phyloP scores from a whole-genome alignment of 345 rosid genomes.

The Euphorbia lathyris region DNA sequence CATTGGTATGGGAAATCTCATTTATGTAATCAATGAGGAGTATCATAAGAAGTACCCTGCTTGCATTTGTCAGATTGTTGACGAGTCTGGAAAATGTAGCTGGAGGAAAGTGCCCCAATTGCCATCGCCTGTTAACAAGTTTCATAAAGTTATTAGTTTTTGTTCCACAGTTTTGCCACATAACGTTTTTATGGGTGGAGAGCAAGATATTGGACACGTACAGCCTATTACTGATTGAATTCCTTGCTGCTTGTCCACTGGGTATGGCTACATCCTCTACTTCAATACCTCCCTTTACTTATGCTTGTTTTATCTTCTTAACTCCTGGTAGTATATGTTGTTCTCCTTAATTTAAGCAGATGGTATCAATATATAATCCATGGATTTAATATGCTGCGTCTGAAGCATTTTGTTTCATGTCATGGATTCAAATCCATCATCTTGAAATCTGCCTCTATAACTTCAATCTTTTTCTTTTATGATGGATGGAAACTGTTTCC shows the following conservation, averaged over 20 bases:
- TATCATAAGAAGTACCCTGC: constrained; percentile 82
- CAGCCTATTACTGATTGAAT: constrained; percentile 16
- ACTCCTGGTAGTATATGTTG: too few relatives aligned
- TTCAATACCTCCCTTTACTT: not conserved
- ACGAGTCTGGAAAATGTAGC: constrained; percentile 34
- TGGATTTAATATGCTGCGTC: too few relatives aligned
- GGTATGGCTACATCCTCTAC: constrained; percentile 2
- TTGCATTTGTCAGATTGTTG: constrained; percentile 63
- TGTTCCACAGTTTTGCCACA: constrained; percentile 56
- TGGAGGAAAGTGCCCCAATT: constrained; percentile 76
- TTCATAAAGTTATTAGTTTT: constrained; percentile 77
- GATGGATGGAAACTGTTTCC: too few relatives aligned
- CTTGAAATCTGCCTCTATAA: too few relatives aligned
- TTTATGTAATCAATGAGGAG: constrained; percentile 79
- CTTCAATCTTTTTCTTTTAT: too few relatives aligned
- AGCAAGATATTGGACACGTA: constrained; percentile 22
- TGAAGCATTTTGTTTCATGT: too few relatives aligned
- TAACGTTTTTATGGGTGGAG: constrained; percentile 35
- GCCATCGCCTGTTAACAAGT: constrained; percentile 77
- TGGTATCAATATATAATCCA: not conserved
- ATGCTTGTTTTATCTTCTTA: not conserved
- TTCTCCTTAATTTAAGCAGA: not conserved
- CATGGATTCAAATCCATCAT: too few relatives aligned
- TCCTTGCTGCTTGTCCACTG: not conserved
- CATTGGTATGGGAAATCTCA: constrained; percentile 65